Base-by-base conservation (phyloP, 768 basidiomycete species). In the Pleurotus pulmonarius region DNA sequence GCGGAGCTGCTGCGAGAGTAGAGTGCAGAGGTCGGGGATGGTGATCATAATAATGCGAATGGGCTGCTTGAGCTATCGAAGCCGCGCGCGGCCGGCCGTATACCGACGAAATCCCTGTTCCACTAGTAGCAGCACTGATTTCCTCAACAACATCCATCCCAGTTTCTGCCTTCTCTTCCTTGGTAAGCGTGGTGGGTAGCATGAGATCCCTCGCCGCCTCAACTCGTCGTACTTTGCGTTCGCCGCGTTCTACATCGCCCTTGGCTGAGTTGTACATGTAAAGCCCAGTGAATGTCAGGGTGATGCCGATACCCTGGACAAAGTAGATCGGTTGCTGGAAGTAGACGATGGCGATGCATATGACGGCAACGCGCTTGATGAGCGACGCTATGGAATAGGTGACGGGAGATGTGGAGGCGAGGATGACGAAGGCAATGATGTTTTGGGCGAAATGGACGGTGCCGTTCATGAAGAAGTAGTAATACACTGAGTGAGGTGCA, bases 381-480 rank as follows among this genome's bases (percentile, higher is more conserved):
- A 99, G 85, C 3, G 94, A 97, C 2, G 97, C 97, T 69, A 99
- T 98, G 52, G 93, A 96, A 73, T 99, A 99, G 0, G 97, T 98
- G 62, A 99, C 97, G 16, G 97, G 96, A 9, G 96, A 98, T 2
- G 94, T 96, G 25, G 91, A 92, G 1, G 96, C 87, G 47, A 99
- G 85, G 65, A 99, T 92, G 68, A 95, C 81, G 75, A 99, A 99
- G 26, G 97, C 97, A 64, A 98, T 91, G 66, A 98, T 88, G 77
- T 94, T 98, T 72, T 99, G 97, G 1, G 86, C 87, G 65, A 97
- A 99, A 73, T 99, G 94, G 11, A 94, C 94, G 1, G 92, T 88
- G 45, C 95, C 96, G 70, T 99, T 99, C 73, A 94, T 80, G 71
- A 94, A 81, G 66, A 97, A 88, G 73, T 95, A 89, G 70, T 88